Base-by-base conservation (phyloP, 345 rosid genomes). In the Hirschfeldia incana region DNA sequence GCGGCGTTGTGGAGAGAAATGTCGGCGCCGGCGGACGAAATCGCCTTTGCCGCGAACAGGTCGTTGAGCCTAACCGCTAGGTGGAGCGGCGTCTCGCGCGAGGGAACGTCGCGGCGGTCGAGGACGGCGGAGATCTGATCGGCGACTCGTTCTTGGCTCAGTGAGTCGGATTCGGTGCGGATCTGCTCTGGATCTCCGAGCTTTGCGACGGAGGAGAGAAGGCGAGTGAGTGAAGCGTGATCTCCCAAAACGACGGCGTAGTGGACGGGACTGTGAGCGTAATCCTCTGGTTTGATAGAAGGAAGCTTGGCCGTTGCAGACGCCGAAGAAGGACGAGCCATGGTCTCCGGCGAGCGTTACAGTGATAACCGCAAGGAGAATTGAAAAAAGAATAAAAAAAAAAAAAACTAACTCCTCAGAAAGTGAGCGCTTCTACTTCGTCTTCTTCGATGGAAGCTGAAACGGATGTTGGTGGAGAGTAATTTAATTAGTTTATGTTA, bases 71-170 rank as follows among this genome's bases (percentile, higher is more conserved):
- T 83, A 12, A 95, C 98, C 17, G 99, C 89, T 0, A 95, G 86
- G 75, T 95, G 99, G 67, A 95, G 97, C 8, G 99, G 92, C 5
- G 98, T 93, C 78, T 93, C 97, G 0, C 97, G 91, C 7, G 61
- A 82, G 0, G 98, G 98, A 30, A 95, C 97, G 65, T 95, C 98
- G 2, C 99, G 89, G 9, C 94, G 93, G 85, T 95, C 98, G 2
- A 93, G 80, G 4, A 87, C 76, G 33, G 91, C 76, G 28, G 98
- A 85, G 85, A 95, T 91, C 84, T 87, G 84, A 51, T 95, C 98
- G 2, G 97, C 87, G 1, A 91, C 21, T 11, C 78, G 86, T 64
- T 95, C 97, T 51, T 95, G 91, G 30, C 73, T 71, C 49, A 89
- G 68, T 0, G 98, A 90, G 72, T 93, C 98, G 16, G 87, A 49